Evolutionary conservation across 1,284 basidiomycete species (phyloP), one percentile per base, ranked within the genome.

Genomic region (Trametes polyzona): DNA sequence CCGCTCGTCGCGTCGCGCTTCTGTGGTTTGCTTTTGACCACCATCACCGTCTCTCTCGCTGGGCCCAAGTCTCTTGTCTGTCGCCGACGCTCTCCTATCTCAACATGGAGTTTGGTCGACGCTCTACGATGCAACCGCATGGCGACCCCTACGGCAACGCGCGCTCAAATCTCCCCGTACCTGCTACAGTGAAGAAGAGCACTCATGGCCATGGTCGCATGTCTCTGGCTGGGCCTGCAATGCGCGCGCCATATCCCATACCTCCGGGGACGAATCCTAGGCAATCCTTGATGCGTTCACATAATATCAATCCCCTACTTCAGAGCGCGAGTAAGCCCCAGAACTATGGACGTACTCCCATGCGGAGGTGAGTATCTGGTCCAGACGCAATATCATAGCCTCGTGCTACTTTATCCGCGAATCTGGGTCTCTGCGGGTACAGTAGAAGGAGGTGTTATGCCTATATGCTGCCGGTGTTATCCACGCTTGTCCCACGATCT

Each of bases 321-420:
- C 81, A 83, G 67, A 91, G 89, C 63, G 82, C 82, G 1, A 82
- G 78, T 27, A 90, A 92, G 65, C 78, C 79, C 9, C 61, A 56
- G 53, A 83, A 76, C 47, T 86, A 83, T 70, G 90, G 89, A 0
- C 77, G 84, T 55, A 94, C 91, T n/a, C 91, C 92, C 4, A 73
- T 88, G 64, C 83, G 83, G 47, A 83, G 79, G 90, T 90, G 68
- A 73, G 85, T 74, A 14, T 47, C 27, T 24, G 14, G 5, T 46
- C 24, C 35, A 14, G 33, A n/a, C 24, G 14, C 21, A 6, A 26
- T 1, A 1, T 27, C 23, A 4, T 23, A 12, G 19, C 29, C 29
- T 29, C 27, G 19, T 19, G 19, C 21, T 23, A 16, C 23, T 26
- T 23, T 21, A 17, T 37, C 21, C 21, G 35, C 44, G 29, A 33